A percentile compares a stretch with the other conserved stretches of the same genome.
These are phyloP conservation scores for Prunus fruticosa DNA, from an alignment of 306 rosid species.

Conservation along the genomic window DNA sequence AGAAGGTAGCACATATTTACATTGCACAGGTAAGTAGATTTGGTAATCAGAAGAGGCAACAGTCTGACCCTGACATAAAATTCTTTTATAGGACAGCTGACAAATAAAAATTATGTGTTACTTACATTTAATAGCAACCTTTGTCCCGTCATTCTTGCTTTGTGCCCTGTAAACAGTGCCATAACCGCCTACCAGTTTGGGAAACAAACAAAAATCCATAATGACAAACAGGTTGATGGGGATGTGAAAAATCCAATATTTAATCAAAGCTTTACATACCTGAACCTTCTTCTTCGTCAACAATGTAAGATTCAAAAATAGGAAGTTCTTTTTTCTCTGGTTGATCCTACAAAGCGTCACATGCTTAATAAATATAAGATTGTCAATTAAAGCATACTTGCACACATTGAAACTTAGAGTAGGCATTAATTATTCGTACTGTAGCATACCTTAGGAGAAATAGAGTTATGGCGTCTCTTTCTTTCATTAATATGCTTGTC, in stretches of 20 bases:
- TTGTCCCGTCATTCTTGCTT: constrained; percentile 48
- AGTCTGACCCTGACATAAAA: background rate
- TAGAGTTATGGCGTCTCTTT: constrained; percentile 8
- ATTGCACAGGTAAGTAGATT: background rate
- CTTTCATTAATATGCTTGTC: constrained; percentile 22
- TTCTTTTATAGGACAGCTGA: background rate
- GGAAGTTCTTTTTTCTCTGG: constrained; percentile 47
- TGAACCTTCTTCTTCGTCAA: constrained; percentile 82
- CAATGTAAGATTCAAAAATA: constrained; percentile 41
- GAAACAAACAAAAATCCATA: constrained; percentile 3
- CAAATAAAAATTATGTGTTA: background rate
- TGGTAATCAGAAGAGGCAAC: background rate
- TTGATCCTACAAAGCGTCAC: constrained; percentile 35
- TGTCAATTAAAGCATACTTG: background rate
- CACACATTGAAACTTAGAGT: background rate
- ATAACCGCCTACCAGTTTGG: constrained; percentile 59
- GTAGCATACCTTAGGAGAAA: constrained; percentile 29
- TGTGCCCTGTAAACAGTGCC: constrained; percentile 72
- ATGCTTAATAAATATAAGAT: too few species aligned
- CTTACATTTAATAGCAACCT: constrained; percentile 68
- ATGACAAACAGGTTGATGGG: background rate
- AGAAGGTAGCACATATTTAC: background rate
- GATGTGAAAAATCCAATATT: background rate
- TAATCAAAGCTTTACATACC: constrained; percentile 34
- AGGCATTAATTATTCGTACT: background rate